phyloP scores from a whole-genome alignment of 176 grass and related monocot species.

The Rhynchospora breviuscula region DNA sequence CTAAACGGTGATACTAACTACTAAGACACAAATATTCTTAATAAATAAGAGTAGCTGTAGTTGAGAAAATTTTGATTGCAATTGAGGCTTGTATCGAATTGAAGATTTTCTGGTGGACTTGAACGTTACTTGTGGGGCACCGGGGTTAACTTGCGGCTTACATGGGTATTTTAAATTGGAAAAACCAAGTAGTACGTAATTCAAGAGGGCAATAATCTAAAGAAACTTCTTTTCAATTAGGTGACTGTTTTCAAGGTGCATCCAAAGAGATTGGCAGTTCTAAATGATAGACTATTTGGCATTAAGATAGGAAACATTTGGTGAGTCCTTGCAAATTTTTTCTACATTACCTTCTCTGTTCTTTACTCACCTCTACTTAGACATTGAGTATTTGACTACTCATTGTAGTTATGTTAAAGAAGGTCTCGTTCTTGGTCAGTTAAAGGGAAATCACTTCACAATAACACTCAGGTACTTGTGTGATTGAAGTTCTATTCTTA shows the following conservation, averaged over 20 bases:
- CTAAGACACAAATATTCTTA: not conserved
- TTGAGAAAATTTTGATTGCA: not conserved
- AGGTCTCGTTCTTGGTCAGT: conserved; percentile 89
- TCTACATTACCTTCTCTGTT: conserved; percentile 4
- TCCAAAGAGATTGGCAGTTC: conserved; percentile 63
- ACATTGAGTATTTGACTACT: conserved; percentile 29
- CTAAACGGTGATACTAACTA: not conserved
- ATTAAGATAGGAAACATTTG: conserved; percentile 91
- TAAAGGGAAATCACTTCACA: conserved; percentile 84
- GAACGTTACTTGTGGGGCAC: not conserved
- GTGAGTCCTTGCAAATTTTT: conserved; percentile 31
- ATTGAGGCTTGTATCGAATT: not conserved
- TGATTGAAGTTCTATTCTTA: conserved; percentile 11
- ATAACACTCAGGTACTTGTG: conserved; percentile 72
- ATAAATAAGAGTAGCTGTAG: not conserved
- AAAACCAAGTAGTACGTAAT: not conserved
- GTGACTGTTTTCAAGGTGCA: conserved; percentile 89
- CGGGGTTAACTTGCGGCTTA: not conserved
- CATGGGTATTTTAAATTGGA: not conserved
- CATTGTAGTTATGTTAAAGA: conserved; percentile 77
- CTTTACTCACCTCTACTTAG: not conserved
- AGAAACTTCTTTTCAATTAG: conserved; percentile 37
- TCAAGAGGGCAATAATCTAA: not conserved
- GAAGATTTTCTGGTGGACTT: not conserved
- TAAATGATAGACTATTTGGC: conserved; percentile 82